Evolutionary conservation across 2,329 filamentous ascomycete species (phyloP), one percentile per base, ranked within the genome.

Genomic region (Domatiomyces catenatus): DNA sequence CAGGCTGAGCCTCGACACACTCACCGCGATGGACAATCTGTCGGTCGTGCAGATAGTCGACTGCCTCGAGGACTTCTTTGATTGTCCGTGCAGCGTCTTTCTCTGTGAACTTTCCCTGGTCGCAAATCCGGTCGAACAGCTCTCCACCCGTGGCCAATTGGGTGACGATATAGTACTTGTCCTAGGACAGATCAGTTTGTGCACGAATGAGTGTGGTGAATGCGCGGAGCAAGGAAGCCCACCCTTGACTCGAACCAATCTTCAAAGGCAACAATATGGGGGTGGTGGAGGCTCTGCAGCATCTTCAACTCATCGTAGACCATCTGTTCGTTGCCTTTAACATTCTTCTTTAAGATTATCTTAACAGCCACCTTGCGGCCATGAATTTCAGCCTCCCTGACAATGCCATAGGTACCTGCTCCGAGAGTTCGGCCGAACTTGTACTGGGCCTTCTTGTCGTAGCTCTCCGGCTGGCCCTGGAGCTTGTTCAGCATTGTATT

Each of bases 131-230:
- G 64, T 98, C 92, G 68, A 98, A 98, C 56, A 98, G 72, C 71
- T 98, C 92, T 66, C 92, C 92, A 59, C 92, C 92, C 0, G 86
- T 94, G 43, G 92, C 92, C 50, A 98, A 76, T 69, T 98, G 84
- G 28, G 92, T 98, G 61, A 98, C 89, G 60, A 98, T 96, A 68
- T 98, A 98, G 73, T 94, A 98, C 74, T 98, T 98, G 74, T 98
- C 92, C 88, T 94, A 61, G 26, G 17, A 10, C 18, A 26, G 2
- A 19, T 45, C 22, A 49, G 47, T 62, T 45, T 61, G 57, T 42
- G 39, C n/a, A n/a, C n/a, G n/a, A n/a, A n/a, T 44, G 43, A 17
- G 26, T 12, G 20, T 8, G 10, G 20, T 3, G 2, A 42, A 46
- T 28, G 1, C n/a, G 42, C 18, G 36, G 8, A 19, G 18, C 1